These are phyloP conservation scores for Colletotrichum tanaceti DNA, from an alignment of 2,329 filamentous ascomycete species.

Conservation along the genomic window DNA sequence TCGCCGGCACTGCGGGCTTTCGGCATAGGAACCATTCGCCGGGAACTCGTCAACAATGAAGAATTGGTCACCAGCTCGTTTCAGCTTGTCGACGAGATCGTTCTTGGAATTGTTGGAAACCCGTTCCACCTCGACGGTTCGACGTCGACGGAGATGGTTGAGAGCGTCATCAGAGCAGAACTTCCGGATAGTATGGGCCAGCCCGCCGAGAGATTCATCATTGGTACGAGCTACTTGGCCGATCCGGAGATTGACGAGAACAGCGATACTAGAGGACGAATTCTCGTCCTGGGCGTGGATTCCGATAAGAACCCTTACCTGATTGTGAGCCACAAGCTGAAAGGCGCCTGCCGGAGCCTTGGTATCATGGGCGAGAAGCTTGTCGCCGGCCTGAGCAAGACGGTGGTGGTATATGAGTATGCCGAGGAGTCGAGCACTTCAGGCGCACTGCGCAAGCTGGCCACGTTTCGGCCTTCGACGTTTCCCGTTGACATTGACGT, in stretches of 20 bases:
- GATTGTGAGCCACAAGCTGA: constrained; percentile 75
- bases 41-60: constrained; percentile 75
- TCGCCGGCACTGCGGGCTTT: constrained; percentile 83
- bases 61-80: constrained; percentile 86
- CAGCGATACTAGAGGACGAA: constrained; percentile 72
- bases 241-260: constrained; percentile 68
- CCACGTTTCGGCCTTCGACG: constrained; percentile 83
- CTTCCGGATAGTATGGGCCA: constrained; percentile 69
- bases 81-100: constrained; percentile 88
- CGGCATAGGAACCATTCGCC: constrained; percentile 85
- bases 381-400: constrained; percentile 90
- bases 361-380: constrained; percentile 80
- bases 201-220: constrained; percentile 81
- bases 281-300: constrained; percentile 86
- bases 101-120: constrained; percentile 81
- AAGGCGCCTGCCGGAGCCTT: constrained; percentile 83
- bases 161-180: constrained; percentile 83
- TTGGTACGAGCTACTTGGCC: constrained; percentile 84
- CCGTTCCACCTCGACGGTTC: constrained; percentile 69
- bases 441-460: constrained; percentile 74
- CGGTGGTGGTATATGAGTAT: constrained; percentile 72
- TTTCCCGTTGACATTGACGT: constrained; percentile 85
- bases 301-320: constrained; percentile 78
- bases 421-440: constrained; percentile 65
- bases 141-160: constrained; percentile 76